Evolutionary conservation across 2,329 filamentous ascomycete genomes (phyloP), one percentile per base, ranked within the genome.

Genomic region (Cordyceps cicadae): DNA sequence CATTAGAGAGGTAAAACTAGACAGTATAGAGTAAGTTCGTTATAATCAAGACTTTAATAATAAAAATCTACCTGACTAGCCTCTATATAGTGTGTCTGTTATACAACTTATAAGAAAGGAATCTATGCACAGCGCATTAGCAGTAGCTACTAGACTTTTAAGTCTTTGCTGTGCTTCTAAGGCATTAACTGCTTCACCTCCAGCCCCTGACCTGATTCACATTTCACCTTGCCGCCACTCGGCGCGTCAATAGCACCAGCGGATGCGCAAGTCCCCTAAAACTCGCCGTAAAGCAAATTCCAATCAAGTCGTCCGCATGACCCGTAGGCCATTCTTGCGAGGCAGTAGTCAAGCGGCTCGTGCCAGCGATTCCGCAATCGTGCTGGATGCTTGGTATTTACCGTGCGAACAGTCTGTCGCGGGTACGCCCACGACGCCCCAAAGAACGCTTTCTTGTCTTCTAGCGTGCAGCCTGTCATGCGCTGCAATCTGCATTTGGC

Each of bases 311-410:
- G 19, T 34, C 56, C 56, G n/a, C 19, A 19, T 37, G 59, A 55
- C 19, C 46, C 39, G 5, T 17, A 19, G 39, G 59, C 59, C 29
- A 64, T 56, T 46, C 54, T 45, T 17, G 59, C 62, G 24, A 66
- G 45, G 17, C 64, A 62, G 2, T 8, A 14, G 12, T 66, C 62
- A 12, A 66, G 51, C 6, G 62, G 54, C 32, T 51, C 49, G 54
- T 61, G 58, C 64, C 63, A 66, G 17, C 56, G 49, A 50, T 59
- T 58, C 19, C 59, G 58, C 48, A 66, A 45, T 17, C 48, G 60
- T 52, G 34, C 57, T n/a, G 59, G 53, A 3, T 11, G 9, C 54
- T 43, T 52, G 15, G n/a, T 15, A 17, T 41, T 24, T 5, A 41
- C 19, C 2, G 37, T 46, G 3, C 51, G 50, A 3, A 60, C 43